phyloP scores from a whole-genome alignment of 2,329 filamentous ascomycete species.

The Cytospora paraplurivora region DNA sequence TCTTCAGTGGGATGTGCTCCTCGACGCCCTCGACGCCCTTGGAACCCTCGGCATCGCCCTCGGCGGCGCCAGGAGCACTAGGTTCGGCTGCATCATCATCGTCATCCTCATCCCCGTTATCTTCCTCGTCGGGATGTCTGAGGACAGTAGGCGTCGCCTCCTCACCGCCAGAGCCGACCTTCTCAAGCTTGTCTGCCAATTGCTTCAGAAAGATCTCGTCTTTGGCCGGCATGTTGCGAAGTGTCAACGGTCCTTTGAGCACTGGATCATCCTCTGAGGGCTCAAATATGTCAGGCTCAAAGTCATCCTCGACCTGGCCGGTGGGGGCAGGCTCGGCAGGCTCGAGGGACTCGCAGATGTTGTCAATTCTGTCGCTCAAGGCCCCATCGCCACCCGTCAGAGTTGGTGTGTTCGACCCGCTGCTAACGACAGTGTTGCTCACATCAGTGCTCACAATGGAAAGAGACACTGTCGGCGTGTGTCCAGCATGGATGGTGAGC shows the following conservation, averaged over 20 bases:
- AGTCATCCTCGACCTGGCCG: constrained; percentile 26
- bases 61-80: constrained; percentile 25
- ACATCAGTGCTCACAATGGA: constrained; percentile 49
- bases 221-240: constrained; percentile 57
- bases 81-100: constrained; percentile 10
- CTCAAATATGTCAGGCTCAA: constrained; percentile 39
- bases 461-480: constrained; percentile 63
- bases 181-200: constrained; percentile 54
- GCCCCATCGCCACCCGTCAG: constrained; percentile 32
- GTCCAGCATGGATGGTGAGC: constrained; percentile 63
- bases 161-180: constrained; percentile 49
- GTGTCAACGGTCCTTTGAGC: constrained; percentile 55
- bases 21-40: constrained; percentile 39
- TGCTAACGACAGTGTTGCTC: constrained; percentile 44
- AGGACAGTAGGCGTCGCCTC: constrained; percentile 50
- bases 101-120: constrained; percentile 11
- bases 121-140: constrained; percentile 32
- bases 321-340: constrained; percentile 31
- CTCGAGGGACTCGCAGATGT: constrained; percentile 23
- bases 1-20: constrained; percentile 49
- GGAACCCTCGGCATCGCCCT: constrained; percentile 34
- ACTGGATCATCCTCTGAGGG: constrained; percentile 46
- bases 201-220: constrained; percentile 57
- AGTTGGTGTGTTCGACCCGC: constrained; percentile 44
- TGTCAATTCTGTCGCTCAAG: constrained; percentile 23